Percentiles rank a stretch among this genome's conserved stretches.
Conservation (phyloP, 495 filamentous ascomycete species). For the Hypoxylon lenormandii region DNA sequence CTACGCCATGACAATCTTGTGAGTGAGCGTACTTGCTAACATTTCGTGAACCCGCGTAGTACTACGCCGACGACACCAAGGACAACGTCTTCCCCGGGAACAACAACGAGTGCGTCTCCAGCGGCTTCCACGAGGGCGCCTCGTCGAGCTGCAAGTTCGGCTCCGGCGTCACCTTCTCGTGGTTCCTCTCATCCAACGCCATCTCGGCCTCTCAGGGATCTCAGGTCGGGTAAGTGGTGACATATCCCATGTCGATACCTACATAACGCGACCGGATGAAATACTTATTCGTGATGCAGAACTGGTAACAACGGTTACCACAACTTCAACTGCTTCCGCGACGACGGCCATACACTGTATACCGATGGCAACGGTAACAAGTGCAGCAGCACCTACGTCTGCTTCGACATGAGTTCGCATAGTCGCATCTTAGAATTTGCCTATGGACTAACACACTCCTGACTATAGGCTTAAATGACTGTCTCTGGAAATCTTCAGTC, state of each 20-base stretch:
- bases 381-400: conserved; percentile 40
- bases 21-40: no score
- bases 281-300: conserved; percentile 2
- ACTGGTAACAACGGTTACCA: conserved; percentile 39
- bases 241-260: neutral
- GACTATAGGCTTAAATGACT: no score
- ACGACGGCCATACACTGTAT: conserved; percentile 40
- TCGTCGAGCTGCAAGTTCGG: conserved; percentile 31
- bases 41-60: conserved; percentile 11
- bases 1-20: no score
- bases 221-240: conserved; percentile 34
- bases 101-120: conserved; percentile 28
- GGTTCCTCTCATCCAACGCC: conserved; percentile 14
- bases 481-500: no score
- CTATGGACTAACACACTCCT: no score
- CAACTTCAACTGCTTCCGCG: conserved; percentile 39
- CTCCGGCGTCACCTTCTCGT: conserved; percentile 33
- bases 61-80: conserved; percentile 38
- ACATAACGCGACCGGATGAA: neutral
- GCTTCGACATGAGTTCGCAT: conserved; percentile 31
- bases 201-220: neutral
- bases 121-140: conserved; percentile 24
- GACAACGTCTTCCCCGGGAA: conserved; percentile 30
- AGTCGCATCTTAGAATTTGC: no score
- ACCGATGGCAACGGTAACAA: conserved; percentile 29